Percentiles rank a stretch among this genome's conserved stretches.
These are phyloP conservation scores for Quillaja saponaria DNA, from an alignment of 306 rosid genomes.

Conservation along the genomic window DNA sequence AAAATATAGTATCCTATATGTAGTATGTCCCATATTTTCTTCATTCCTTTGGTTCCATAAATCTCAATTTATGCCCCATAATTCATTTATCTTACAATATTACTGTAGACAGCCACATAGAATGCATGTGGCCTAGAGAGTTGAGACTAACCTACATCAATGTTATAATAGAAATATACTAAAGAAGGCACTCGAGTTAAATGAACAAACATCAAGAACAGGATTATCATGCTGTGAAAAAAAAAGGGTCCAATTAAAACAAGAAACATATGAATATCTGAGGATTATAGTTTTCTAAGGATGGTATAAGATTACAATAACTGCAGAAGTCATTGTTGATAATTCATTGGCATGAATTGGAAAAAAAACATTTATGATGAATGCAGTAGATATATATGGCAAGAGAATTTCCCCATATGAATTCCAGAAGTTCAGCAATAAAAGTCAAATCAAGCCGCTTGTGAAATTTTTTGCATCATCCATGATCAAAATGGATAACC, in stretches of 20 bases:
- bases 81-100: background rate
- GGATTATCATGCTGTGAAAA: background rate
- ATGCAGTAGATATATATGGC: too few species aligned
- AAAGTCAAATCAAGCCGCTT: too few species aligned
- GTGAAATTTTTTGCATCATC: too few species aligned
- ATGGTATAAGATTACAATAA: background rate
- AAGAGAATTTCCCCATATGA: too few species aligned
- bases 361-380: too few species aligned
- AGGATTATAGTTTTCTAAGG: background rate
- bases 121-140: background rate
- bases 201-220: too few species aligned
- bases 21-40: background rate
- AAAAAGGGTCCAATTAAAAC: background rate
- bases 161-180: too few species aligned
- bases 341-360: too few species aligned
- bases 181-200: too few species aligned
- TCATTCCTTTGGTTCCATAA: background rate
- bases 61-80: background rate
- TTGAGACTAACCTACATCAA: background rate
- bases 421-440: too few species aligned
- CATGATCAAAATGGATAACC: too few species aligned
- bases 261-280: background rate
- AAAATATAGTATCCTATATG: background rate
- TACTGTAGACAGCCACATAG: background rate
- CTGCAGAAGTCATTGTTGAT: background rate